phyloP scores from a whole-genome alignment of 2,329 filamentous ascomycete genomes.

The Epichloe scottii region DNA sequence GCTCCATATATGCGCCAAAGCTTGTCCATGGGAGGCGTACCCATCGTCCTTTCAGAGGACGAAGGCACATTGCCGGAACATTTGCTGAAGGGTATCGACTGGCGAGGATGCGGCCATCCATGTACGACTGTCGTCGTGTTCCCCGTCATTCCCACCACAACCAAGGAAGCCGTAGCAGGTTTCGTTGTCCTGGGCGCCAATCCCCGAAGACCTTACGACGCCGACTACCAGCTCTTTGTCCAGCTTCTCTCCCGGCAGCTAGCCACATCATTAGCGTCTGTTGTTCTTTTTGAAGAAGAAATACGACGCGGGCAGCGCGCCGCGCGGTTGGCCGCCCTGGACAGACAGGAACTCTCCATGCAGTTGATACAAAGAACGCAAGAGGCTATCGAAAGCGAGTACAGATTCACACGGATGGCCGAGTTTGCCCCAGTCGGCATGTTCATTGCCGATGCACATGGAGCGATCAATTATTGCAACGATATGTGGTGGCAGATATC shows the following conservation, averaged over 20 bases:
- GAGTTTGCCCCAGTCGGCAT: slow-evolving; percentile 75
- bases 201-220: slow-evolving; percentile 64
- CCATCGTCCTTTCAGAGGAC: slow-evolving; percentile 55
- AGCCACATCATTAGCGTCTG: slow-evolving; percentile 68
- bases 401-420: slow-evolving; percentile 72
- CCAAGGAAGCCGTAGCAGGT: slow-evolving; percentile 59
- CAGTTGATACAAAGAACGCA: slow-evolving; percentile 55
- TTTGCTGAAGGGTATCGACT: slow-evolving; percentile 54
- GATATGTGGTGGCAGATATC: slow-evolving; percentile 68
- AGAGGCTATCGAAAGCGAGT: slow-evolving; percentile 55
- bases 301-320: slow-evolving; percentile 62
- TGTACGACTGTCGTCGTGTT: slow-evolving; percentile 62
- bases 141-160: slow-evolving; percentile 63
- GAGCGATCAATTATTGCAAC: slow-evolving; percentile 67
- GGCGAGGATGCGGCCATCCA: slow-evolving; percentile 58
- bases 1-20: slow-evolving; percentile 64
- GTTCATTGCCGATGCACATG: slow-evolving; percentile 65
- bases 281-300: slow-evolving; percentile 74
- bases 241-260: slow-evolving; percentile 63
- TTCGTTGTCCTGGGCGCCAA: slow-evolving; percentile 73
- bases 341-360: slow-evolving; percentile 65
- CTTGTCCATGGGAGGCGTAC: slow-evolving; percentile 51
- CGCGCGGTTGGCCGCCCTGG: slow-evolving; percentile 60
- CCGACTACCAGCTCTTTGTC: slow-evolving; percentile 68
- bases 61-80: slow-evolving; percentile 51